Base-by-base conservation (phyloP, 2,329 filamentous ascomycete species). In the Trichoderma harzianum region DNA sequence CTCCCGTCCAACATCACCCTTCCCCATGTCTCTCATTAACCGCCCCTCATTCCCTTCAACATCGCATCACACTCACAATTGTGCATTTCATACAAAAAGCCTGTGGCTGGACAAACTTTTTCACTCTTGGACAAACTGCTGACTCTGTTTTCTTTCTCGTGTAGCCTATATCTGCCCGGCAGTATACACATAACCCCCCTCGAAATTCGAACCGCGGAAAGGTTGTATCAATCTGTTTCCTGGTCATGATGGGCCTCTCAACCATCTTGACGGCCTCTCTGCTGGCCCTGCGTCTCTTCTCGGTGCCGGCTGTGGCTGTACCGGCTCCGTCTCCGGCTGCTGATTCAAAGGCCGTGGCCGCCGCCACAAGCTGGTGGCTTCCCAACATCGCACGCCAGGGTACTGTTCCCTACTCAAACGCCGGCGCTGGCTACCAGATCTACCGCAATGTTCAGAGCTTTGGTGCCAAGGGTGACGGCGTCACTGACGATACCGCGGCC, bases 401-500 rank as follows among this genome's bases (percentile, higher is more conserved):
- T 71, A 82, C 83, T 2, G 86, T 90, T 57, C 88, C 92, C 34
- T 97, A 91, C 34, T 36, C 34, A 7, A 12, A 12, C 78, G 30
- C 12, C 3, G 75, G 74, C 28, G 69, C 28, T 30, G 43, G 82
- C 78, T 96, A 93, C 86, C 87, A 92, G 80, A 84, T 95, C 74
- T 94, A 89, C 82, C 90, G 92, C 76, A 94, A 94, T 76, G 92
- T 95, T 62, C 89, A 88, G 82, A 91, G 93, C 77, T 95, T 88
- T 77, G 92, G 92, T 61, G 92, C 92, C 62, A 88, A 84, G 74
- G 92, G 92, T 82, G 89, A 89, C 79, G 88, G 86, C 69, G 81
- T 83, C 0, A 92, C 91, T 30, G 95, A 98, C 79, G 95, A 98
- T 79, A 97, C 95, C 0, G 90, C 82, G 1, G 93, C 95, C 70